Conservation (phyloP, 768 basidiomycete species). For the Trametes punicea region DNA sequence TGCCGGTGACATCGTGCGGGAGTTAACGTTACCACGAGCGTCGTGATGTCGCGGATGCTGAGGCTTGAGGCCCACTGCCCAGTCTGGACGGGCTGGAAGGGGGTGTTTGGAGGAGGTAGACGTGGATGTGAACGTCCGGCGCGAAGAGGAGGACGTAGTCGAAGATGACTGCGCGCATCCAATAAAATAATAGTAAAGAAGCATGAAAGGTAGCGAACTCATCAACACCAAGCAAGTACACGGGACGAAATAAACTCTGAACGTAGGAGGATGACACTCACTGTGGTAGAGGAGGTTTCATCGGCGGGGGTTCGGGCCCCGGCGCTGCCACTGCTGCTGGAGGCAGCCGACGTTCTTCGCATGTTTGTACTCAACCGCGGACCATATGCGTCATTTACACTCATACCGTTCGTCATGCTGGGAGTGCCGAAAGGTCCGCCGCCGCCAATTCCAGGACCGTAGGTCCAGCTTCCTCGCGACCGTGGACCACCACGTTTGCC, state of each 20-base stretch:
- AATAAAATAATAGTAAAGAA: not conserved
- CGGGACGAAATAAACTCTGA: not conserved
- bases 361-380: slow-evolving; percentile 55
- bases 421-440: slow-evolving; percentile 39
- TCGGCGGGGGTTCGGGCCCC: slow-evolving; percentile 64
- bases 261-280: slow-evolving; percentile 40
- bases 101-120: slow-evolving; percentile 79
- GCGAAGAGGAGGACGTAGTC: slow-evolving; percentile 75
- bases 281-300: slow-evolving; percentile 73
- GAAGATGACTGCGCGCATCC: slow-evolving; percentile 57
- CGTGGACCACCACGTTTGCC: slow-evolving; percentile 29
- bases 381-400: slow-evolving; percentile 49
- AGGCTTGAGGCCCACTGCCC: slow-evolving; percentile 83
- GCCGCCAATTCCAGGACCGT: slow-evolving; percentile 58
- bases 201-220: not conserved
- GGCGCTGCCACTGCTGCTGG: slow-evolving; percentile 43
- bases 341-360: slow-evolving; percentile 48
- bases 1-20: slow-evolving; percentile 40
- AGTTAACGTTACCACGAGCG: slow-evolving; percentile 31
- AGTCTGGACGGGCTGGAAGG: slow-evolving; percentile 79
- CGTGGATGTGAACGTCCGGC: slow-evolving; percentile 72
- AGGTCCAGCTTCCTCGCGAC: slow-evolving; percentile 53
- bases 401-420: slow-evolving; percentile 19
- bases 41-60: slow-evolving; percentile 57
- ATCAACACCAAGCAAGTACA: slow-evolving; percentile 16